phyloP scores from a whole-genome alignment of 805 yeast species.

The Hanseniaspora vineae region DNA sequence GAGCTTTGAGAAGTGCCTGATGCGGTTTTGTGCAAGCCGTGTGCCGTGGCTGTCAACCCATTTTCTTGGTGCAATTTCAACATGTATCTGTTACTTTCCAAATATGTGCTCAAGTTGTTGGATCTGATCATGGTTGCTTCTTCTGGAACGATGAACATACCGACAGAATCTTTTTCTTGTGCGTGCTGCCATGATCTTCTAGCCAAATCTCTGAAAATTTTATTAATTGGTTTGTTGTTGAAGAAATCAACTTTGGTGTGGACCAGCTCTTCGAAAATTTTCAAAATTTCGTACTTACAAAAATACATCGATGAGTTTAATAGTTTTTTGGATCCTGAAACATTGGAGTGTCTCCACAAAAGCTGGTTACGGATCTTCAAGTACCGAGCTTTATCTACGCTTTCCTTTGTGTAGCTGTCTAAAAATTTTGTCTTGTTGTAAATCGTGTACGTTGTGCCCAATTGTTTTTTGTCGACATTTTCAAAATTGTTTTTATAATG shows the following conservation, averaged over 20 bases:
- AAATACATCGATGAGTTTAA: conserved; percentile 64
- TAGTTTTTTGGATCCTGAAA: conserved; percentile 63
- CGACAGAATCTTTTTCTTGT: conserved; percentile 42
- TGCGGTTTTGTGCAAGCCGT: conserved; percentile 15
- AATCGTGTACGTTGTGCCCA: conserved; percentile 50
- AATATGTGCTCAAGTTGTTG: conserved; percentile 65
- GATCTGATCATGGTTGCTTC: conserved; percentile 62
- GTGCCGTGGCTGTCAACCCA: conserved; percentile 14
- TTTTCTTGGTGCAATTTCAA: conserved; percentile 50
- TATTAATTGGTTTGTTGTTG: conserved; percentile 39
- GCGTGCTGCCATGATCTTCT: conserved; percentile 87
- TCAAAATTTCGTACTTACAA: conserved; percentile 40
- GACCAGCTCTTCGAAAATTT: conserved; percentile 30
- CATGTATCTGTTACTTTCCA: conserved; percentile 78
- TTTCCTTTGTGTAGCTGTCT: conserved; percentile 59
- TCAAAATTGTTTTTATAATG: conserved; percentile 66
- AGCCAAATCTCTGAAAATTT: conserved; percentile 74
- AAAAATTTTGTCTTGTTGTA: conserved; percentile 46
- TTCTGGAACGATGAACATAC: conserved; percentile 57
- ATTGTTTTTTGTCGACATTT: conserved; percentile 51
- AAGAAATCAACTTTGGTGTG: conserved; percentile 16
- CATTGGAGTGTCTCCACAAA: conserved; percentile 77
- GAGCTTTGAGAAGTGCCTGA: conserved; percentile 19
- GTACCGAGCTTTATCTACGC: conserved; percentile 58
- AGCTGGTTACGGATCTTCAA: conserved; percentile 72